Conservation (phyloP, 2,329 filamentous ascomycete genomes). For the Curvularia spicifera region DNA sequence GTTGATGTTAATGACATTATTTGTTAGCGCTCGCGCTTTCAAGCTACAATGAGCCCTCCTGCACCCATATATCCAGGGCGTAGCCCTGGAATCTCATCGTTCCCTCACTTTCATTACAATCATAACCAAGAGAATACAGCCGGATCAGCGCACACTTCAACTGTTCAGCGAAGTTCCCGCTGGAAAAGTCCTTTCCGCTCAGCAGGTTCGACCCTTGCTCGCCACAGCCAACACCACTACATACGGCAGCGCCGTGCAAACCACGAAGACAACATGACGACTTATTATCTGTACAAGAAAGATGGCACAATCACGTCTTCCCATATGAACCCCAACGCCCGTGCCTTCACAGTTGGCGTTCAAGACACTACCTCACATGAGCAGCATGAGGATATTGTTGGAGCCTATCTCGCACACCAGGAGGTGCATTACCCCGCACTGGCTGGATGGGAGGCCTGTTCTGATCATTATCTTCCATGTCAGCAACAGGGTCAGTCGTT, state of each 20-base stretch:
- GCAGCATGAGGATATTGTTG: constrained; percentile 16
- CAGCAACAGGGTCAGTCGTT: not conserved
- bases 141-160: not conserved
- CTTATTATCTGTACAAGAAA: constrained; percentile 13
- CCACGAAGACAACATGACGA: constrained; percentile 9
- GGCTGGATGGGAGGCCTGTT: not conserved
- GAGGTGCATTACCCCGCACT: constrained; percentile 2
- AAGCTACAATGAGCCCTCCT: constrained; percentile 9
- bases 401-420: constrained; percentile 19
- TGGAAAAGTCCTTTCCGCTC: constrained; percentile 6
- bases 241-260: not conserved
- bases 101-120: not conserved
- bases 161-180: not conserved
- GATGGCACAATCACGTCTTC: constrained; percentile 7
- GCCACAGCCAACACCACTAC: constrained; percentile 4
- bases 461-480: not conserved
- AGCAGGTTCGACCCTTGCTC: not conserved
- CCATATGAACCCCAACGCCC: not conserved
- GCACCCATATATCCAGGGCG: not conserved
- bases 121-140: not conserved
- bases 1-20: not conserved
- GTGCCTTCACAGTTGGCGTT: not conserved
- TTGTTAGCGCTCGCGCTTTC: constrained; percentile 1
- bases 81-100: not conserved
- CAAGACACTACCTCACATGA: not conserved